Conservation (phyloP, 768 basidiomycete genomes). For the Tylopilus rubrobrunneus region DNA sequence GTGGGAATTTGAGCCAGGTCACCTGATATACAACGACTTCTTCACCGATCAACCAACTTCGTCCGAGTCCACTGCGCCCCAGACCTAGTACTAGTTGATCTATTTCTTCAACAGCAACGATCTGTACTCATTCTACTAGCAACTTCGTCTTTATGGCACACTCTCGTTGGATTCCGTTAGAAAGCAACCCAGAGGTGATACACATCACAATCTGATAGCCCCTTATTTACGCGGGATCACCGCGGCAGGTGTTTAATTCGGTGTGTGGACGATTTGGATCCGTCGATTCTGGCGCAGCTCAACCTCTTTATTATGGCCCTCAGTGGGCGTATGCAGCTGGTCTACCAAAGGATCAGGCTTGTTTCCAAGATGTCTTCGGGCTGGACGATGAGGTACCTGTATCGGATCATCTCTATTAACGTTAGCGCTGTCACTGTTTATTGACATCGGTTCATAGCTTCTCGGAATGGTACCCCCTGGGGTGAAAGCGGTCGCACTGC, state of each 20-base stretch:
- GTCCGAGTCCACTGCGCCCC: background rate
- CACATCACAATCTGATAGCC: background rate
- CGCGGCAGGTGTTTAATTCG: slow-evolving; percentile 28
- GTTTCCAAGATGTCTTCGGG: slow-evolving; percentile 72
- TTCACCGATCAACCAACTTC: background rate
- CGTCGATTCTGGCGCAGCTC: background rate
- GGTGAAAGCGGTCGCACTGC: slow-evolving; percentile 77
- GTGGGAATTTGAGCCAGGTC: too few relatives aligned
- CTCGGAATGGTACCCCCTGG: slow-evolving; percentile 67
- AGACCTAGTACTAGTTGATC: too few relatives aligned
- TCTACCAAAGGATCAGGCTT: slow-evolving; percentile 43
- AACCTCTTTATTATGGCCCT: background rate
- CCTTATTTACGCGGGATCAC: slow-evolving; percentile 3
- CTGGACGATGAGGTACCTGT: slow-evolving; percentile 57
- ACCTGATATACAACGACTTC: too few relatives aligned
- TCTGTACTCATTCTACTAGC: background rate
- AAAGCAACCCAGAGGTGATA: slow-evolving; percentile 63
- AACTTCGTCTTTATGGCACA: slow-evolving; percentile 15
- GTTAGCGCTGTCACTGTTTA: background rate
- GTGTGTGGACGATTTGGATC: slow-evolving; percentile 13
- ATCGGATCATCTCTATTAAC: background rate
- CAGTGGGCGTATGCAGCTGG: slow-evolving; percentile 75
- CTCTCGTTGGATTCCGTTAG: slow-evolving; percentile 71
- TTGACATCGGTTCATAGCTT: slow-evolving; percentile 41
- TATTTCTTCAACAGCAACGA: background rate